Evolutionary conservation across 1,284 basidiomycete genomes (phyloP), one percentile per base, ranked within the genome.

Genomic region (Ceraceosorus guamensis): DNA sequence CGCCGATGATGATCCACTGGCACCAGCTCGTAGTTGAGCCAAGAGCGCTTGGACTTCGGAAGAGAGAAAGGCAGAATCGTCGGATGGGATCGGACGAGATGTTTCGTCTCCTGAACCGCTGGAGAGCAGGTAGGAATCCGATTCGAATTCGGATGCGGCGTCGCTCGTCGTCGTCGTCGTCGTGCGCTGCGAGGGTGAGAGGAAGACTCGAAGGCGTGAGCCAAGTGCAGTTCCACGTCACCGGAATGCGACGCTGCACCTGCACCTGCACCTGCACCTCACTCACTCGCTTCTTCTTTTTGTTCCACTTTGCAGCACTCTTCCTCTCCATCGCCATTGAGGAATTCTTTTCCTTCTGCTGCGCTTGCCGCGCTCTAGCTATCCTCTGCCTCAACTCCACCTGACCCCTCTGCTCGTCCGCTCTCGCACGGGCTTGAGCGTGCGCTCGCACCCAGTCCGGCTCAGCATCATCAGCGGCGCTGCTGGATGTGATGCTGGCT

Each of bases 31-130:
- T 63, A 68, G 66, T 77, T 63, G 56, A 51, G 81, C 82, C 85
- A 95, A 88, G 18, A 95, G 79, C 0, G 84, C 87, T 31, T 84
- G 83, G 3, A 92, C 85, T 33, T 84, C 87, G 1, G 87, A 84
- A 1, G 87, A 87, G 4, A 92, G 80, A 63, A 67, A 75, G 8
- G 76, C 63, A 53, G 79, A 71, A 13, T 64, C 79, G 13, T 53
- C 51, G 16, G 39, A 53, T 57, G 55, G 24, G 44, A 41, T 31
- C 14, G 41, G 55, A 44, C 46, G 46, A 35, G 48, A 51, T 32
- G 44, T 41, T 11, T 41, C 55, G 4, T 53, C 62, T 30, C 62
- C 63, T 10, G 48, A 52, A 11, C 65, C 61, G 30, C 56, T 52
- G 10, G 62, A 54, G 31, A 68, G 58, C 24, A 68, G 59, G 6